Base-by-base conservation (phyloP, 495 filamentous ascomycete species). In the Penicillium nucicola region DNA sequence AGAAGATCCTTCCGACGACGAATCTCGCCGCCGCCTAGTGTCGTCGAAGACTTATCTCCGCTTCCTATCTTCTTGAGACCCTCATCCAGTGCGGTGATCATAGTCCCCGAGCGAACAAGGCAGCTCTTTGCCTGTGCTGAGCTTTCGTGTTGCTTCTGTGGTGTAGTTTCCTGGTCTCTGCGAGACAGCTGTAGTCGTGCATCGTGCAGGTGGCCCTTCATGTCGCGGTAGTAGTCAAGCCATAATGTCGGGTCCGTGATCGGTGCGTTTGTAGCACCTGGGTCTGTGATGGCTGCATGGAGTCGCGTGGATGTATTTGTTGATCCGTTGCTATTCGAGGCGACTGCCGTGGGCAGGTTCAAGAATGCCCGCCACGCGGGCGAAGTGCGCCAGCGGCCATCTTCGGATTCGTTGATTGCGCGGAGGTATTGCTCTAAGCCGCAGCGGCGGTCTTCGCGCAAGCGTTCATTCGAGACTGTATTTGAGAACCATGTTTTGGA, bases 331-430 rank as follows among this genome's bases (percentile, higher is more conserved):
- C 72, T 74, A 20, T 71, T 66, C 42, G 76, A 70, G 9, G 64
- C 64, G 13, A 74, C 68, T 10, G 74, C 74, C 53, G 71, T 78
- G 11, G 90, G 92, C 0, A 97, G 79, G 53, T 89, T 91, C 25
- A 98, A 71, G 61, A 98, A 98, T 1, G 84, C 77, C 31, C 90
- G 81, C 90, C 92, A 98, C 28, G 82, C 86, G 18, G 81, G 74
- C 2, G 86, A 89, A 61, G 84, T 85, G n/a, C 92, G 83, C 93
- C 93, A 98, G 38, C 89, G 78, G 3, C 81, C 66, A 58, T 97
- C 91, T 6, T 83, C 78, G 11, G 79, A 68, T 47, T 84, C 81
- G 49, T 92, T 89, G 55, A 97, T 90, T 28, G 84, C 82, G 37
- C 79, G 81, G 19, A 97, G 83, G 72, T 97, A 97, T 37, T 74